phyloP scores from a whole-genome alignment of 805 yeast genomes.

The Starmerella apicola region DNA sequence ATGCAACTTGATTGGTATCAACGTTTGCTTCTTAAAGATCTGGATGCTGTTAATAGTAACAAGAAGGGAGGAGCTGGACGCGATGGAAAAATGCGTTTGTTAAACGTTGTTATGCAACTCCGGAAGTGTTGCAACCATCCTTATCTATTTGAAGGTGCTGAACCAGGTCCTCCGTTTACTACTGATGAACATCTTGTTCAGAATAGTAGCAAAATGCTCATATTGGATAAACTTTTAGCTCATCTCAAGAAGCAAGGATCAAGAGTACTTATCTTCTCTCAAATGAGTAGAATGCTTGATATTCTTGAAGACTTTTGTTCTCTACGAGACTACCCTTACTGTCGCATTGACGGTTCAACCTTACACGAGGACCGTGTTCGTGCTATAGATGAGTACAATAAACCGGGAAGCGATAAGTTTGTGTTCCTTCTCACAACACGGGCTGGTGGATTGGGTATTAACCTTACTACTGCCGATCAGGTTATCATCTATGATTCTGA shows the following conservation, averaged over 20 bases:
- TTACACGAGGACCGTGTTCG: slow-evolving; percentile 82
- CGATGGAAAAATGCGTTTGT: slow-evolving; percentile 69
- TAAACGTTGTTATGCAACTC: slow-evolving; percentile 92
- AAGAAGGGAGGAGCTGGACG: slow-evolving; percentile 45
- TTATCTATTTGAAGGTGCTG: slow-evolving; percentile 95
- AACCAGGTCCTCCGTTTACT: slow-evolving; percentile 95
- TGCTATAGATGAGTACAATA: slow-evolving; percentile 86
- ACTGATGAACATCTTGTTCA: slow-evolving; percentile 84
- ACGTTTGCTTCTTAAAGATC: slow-evolving; percentile 74
- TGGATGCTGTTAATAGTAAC: slow-evolving; percentile 85
- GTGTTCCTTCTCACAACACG: slow-evolving; percentile 79
- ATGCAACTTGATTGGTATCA: slow-evolving; percentile 93
- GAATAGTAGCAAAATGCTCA: slow-evolving; percentile 85
- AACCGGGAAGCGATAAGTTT: slow-evolving; percentile 67
- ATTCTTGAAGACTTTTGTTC: slow-evolving; percentile 85
- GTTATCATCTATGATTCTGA: slow-evolving; percentile 85
- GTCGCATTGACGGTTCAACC: slow-evolving; percentile 90
- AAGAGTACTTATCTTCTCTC: slow-evolving; percentile 80
- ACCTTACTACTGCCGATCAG: slow-evolving; percentile 80
- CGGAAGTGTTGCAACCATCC: slow-evolving; percentile 97
- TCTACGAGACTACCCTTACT: slow-evolving; percentile 72
- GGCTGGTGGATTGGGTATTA: slow-evolving; percentile 95
- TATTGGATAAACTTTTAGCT: slow-evolving; percentile 68
- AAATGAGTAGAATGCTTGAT: slow-evolving; percentile 83
- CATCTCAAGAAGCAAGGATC: slow-evolving; percentile 70